phyloP scores from a whole-genome alignment of 306 rosid genomes.

The Quercus cerris region DNA sequence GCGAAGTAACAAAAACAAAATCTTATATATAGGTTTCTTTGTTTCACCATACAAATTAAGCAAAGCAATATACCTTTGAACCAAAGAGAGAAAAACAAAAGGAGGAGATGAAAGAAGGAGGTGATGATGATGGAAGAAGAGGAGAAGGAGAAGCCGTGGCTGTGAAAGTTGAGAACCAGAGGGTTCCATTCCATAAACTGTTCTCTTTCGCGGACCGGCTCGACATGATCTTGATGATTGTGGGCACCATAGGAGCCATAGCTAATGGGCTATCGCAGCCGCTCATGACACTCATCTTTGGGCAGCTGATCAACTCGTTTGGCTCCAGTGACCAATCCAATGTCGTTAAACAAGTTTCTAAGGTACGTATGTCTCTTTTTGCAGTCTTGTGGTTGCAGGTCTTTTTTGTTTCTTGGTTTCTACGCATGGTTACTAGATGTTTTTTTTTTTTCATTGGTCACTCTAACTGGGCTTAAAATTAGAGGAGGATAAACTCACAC shows the following conservation, averaged over 20 bases:
- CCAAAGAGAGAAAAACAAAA: neutral
- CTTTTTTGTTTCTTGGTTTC: neutral
- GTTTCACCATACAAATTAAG: neutral
- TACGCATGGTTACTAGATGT: no score
- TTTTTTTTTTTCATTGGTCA: no score
- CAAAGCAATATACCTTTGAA: neutral
- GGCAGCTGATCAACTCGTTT: constrained; percentile 53
- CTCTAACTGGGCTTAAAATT: no score
- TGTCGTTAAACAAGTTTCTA: constrained; percentile 39
- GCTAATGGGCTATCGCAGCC: constrained; percentile 68
- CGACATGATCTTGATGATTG: constrained; percentile 50
- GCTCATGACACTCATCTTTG: constrained; percentile 63
- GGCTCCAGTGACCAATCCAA: constrained; percentile 35
- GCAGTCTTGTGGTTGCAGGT: neutral
- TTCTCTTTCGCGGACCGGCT: constrained; percentile 62
- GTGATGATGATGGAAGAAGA: neutral
- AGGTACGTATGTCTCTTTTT: constrained; percentile 28
- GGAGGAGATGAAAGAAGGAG: neutral
- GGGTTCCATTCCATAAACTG: constrained; percentile 55
- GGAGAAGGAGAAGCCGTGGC: neutral
- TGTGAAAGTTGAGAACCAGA: constrained; percentile 14
- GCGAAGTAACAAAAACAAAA: no score
- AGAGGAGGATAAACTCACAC: no score
- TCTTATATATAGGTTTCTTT: no score
- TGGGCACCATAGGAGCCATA: constrained; percentile 50